A percentile compares a stretch with the other conserved stretches of the same genome.
Conservation (phyloP, 768 basidiomycete genomes). For the Tricholoma sp. region DNA sequence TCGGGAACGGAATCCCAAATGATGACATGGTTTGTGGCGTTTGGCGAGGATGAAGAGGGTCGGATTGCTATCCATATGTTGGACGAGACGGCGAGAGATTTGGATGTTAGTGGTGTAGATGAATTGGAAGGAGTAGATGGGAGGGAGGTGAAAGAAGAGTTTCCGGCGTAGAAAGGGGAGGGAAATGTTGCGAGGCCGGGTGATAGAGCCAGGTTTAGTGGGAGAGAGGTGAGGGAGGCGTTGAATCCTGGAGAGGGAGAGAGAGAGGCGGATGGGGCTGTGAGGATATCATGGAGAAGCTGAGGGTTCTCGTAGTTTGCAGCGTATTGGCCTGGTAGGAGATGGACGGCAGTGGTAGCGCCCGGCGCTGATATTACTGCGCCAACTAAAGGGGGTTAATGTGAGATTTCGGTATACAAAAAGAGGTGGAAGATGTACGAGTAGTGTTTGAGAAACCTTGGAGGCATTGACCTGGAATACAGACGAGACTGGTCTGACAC, state of each 20-base stretch:
- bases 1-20: conserved; percentile 84
- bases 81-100: conserved; percentile 50
- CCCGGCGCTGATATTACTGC: conserved; percentile 48
- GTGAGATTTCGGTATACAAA: background rate
- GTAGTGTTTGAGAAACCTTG: conserved; percentile 60
- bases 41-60: conserved; percentile 34
- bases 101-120: conserved; percentile 37
- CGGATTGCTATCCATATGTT: conserved; percentile 50
- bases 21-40: conserved; percentile 39
- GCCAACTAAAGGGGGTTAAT: conserved; percentile 60
- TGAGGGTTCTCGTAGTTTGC: conserved; percentile 55
- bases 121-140: conserved; percentile 29
- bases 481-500: too few species aligned
- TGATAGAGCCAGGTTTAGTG: conserved; percentile 48
- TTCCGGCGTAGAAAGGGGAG: conserved; percentile 47
- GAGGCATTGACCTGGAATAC: conserved; percentile 69
- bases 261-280: conserved; percentile 45
- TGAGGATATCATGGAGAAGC: conserved; percentile 51
- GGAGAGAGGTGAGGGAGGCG: conserved; percentile 41
- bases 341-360: conserved; percentile 38
- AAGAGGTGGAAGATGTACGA: conserved; percentile 23
- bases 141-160: conserved; percentile 43
- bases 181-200: conserved; percentile 53
- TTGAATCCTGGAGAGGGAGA: conserved; percentile 53
- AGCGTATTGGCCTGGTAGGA: conserved; percentile 60